Conservation (phyloP, 257 asterid genomes). For the Salvia rosmarinus region DNA sequence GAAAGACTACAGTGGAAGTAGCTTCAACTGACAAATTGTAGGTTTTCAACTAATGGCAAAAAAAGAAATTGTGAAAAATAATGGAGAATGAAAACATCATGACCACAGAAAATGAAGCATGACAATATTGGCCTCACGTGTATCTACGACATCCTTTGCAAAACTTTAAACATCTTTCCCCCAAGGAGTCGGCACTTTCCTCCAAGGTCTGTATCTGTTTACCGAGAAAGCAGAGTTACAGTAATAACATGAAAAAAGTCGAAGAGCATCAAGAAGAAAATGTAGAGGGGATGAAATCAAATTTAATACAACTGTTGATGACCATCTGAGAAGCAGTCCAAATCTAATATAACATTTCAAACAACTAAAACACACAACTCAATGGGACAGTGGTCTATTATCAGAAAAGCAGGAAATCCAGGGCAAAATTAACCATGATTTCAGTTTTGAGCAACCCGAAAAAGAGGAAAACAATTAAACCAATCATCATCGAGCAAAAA, state of each 20-base stretch:
- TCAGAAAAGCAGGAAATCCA: constrained; percentile 22
- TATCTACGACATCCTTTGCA: constrained; percentile 99
- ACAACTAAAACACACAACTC: constrained; percentile 24
- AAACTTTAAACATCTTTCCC: constrained; percentile 92
- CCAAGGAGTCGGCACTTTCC: constrained; percentile 87
- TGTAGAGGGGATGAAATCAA: constrained; percentile 9
- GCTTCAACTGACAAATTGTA: constrained; percentile 7
- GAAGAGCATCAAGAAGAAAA: constrained; percentile 24
- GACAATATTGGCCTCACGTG: constrained; percentile 65
- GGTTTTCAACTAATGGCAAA: constrained; percentile 1
- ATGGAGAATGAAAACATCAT: constrained; percentile 15
- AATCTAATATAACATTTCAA: constrained; percentile 9
- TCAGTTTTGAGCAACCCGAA: neutral
- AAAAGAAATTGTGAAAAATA: constrained; percentile 7
- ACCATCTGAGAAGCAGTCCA: neutral
- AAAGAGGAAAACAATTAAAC: constrained; percentile 7
- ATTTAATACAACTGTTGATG: constrained; percentile 17
- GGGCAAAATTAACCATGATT: constrained; percentile 17
- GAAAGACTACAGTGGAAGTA: neutral
- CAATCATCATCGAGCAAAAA: constrained; percentile 18
- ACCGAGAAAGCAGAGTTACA: constrained; percentile 26
- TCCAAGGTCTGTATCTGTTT: constrained; percentile 89
- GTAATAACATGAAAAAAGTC: constrained; percentile 21
- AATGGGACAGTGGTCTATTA: neutral
- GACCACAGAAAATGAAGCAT: constrained; percentile 16